A percentile compares a stretch with the other conserved stretches of the same genome.
These are phyloP conservation scores for Ogataea hybrid DNA, from an alignment of 1,139 yeast species.

Conservation along the genomic window DNA sequence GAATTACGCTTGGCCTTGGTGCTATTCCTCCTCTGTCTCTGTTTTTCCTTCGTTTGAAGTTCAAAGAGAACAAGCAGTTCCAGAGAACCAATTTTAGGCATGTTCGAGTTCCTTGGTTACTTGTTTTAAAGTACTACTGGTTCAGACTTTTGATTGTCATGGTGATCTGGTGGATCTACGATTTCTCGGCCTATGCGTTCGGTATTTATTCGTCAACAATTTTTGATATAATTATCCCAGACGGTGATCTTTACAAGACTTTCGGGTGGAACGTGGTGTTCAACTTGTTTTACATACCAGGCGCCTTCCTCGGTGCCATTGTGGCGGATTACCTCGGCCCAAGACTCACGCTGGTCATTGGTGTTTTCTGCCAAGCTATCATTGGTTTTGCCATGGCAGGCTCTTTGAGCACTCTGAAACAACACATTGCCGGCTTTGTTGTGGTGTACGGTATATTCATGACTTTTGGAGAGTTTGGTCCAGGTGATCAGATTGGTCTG, in stretches of 20 bases:
- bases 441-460: slow-evolving; percentile 85
- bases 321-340: slow-evolving; percentile 87
- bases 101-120: slow-evolving; percentile 62
- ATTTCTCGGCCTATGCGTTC: slow-evolving; percentile 83
- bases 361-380: slow-evolving; percentile 70
- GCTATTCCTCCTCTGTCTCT: slow-evolving; percentile 84
- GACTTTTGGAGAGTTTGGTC: slow-evolving; percentile 89
- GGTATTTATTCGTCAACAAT: slow-evolving; percentile 79
- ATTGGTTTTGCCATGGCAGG: slow-evolving; percentile 90
- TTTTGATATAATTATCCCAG: slow-evolving; percentile 57
- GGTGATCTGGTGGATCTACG: slow-evolving; percentile 87
- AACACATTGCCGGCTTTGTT: slow-evolving; percentile 72
- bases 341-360: slow-evolving; percentile 67
- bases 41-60: slow-evolving; percentile 72
- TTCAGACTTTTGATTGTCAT: slow-evolving; percentile 71
- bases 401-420: slow-evolving; percentile 50
- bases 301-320: slow-evolving; percentile 80
- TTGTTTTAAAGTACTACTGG: slow-evolving; percentile 80
- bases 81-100: slow-evolving; percentile 67
- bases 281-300: slow-evolving; percentile 86
- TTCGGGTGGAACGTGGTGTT: slow-evolving; percentile 94
- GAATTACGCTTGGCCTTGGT: slow-evolving; percentile 88
- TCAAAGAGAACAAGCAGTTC: slow-evolving; percentile 71
- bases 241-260: slow-evolving; percentile 61
- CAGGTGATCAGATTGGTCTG: slow-evolving; percentile 89